These are phyloP conservation scores for Scopulariopsis brevicaulis DNA, from an alignment of 2,329 filamentous ascomycete species.

Conservation along the genomic window DNA sequence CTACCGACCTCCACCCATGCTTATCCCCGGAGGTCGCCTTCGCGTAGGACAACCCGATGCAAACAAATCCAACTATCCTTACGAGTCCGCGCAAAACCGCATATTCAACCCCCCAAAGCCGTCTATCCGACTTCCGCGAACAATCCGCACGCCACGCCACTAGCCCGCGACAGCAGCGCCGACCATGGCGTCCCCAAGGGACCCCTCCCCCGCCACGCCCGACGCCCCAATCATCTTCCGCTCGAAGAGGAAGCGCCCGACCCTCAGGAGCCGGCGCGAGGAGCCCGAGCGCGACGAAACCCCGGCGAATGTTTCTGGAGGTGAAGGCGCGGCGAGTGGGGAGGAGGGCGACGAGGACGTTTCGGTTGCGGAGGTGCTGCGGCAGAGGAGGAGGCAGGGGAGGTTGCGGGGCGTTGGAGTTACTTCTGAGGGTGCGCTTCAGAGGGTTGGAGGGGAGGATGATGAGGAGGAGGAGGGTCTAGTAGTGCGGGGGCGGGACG, in stretches of 20 bases:
- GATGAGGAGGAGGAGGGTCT: constrained; percentile 14
- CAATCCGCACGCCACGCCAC: not conserved
- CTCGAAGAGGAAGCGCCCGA: constrained; percentile 37
- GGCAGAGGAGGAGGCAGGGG: constrained; percentile 31
- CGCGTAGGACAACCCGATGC: too few relatives aligned
- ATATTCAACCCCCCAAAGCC: not conserved
- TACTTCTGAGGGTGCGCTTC: constrained; percentile 18
- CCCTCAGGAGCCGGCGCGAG: constrained; percentile 22
- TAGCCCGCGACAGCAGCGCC: not conserved
- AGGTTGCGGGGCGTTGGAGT: constrained; percentile 47
- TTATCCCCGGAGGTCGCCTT: too few relatives aligned
- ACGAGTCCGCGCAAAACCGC: not conserved
- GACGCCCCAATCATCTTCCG: constrained; percentile 35
- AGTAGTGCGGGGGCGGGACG: not conserved
- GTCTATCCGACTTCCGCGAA: not conserved
- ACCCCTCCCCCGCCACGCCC: constrained; percentile 9
- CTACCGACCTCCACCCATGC: too few relatives aligned
- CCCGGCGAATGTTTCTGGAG: constrained; percentile 16
- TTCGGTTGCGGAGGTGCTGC: constrained; percentile 38
- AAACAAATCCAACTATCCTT: too few relatives aligned
- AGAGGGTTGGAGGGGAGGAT: constrained; percentile 11
- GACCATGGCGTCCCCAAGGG: constrained; percentile 9
- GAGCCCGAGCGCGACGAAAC: constrained; percentile 31
- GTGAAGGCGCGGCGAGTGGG: constrained; percentile 6
- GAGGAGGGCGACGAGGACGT: constrained; percentile 22